phyloP scores from a whole-genome alignment of 176 grass and related monocot species.

The Tillandsia leiboldiana region DNA sequence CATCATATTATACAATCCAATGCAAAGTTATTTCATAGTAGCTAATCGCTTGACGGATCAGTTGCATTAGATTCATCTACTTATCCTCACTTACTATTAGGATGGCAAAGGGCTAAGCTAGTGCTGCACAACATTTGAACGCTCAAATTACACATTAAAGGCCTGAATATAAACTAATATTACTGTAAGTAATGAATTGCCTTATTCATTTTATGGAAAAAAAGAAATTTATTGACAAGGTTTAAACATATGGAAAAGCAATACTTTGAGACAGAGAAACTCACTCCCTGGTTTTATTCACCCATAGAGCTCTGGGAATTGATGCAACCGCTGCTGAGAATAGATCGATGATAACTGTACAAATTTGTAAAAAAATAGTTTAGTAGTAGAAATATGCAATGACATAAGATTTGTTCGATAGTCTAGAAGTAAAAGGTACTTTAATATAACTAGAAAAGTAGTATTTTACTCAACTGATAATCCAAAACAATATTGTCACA shows the following conservation, averaged over 20 bases:
- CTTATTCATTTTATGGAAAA: too few species aligned
- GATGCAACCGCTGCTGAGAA: background rate
- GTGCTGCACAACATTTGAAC: too few species aligned
- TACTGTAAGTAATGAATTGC: too few species aligned
- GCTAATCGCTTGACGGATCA: too few species aligned
- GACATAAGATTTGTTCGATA: background rate
- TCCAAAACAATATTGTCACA: background rate
- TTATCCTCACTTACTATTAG: too few species aligned
- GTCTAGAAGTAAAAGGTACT: background rate
- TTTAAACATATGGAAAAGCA: background rate
- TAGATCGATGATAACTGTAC: background rate
- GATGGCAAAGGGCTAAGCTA: too few species aligned
- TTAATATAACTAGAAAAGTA: background rate
- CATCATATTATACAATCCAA: too few species aligned
- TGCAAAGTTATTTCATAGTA: too few species aligned
- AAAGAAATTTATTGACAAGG: too few species aligned
- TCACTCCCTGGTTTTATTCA: background rate
- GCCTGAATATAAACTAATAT: too few species aligned
- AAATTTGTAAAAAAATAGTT: background rate
- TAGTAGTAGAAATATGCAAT: background rate
- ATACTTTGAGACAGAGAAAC: background rate
- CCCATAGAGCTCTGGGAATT: background rate
- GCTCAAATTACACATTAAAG: too few species aligned
- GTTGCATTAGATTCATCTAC: too few species aligned
- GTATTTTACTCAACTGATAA: background rate